Base-by-base conservation (phyloP, 1,139 yeast species). In the Wickerhamomyces sp. region DNA sequence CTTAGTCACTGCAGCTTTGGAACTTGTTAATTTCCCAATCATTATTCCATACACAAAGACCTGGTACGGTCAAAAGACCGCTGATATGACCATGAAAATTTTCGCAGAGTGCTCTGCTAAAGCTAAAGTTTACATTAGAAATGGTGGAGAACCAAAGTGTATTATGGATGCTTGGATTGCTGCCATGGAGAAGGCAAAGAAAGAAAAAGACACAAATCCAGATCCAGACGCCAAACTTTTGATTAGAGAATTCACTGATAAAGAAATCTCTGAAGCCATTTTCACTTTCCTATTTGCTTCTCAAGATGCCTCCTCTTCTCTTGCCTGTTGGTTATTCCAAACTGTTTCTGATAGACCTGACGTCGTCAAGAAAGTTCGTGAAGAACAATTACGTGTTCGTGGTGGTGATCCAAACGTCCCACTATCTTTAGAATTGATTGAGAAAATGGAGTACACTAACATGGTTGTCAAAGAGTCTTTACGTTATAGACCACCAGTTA, bases 241-340 rank as follows among this genome's bases (percentile, higher is more conserved):
- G 46, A 75, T 87, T 47, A 80, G 97, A 59, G 91, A 84, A 46
- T 91, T 91, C 66, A 64, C 91, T 44, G 79, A 89, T 66, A 81
- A 72, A 60, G 98, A 91, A 62, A 89, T 91, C 51, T 85, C 96
- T 23, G 97, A 91, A 67, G 95, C 95, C 37, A 77, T 91, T 47
- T 91, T 91, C 71, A 91, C 98, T 16, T 91, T 91, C 62, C 70
- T 91, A 60, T 91, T 91, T 62, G 98, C 98, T 19, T 84, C 96
- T 9, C 98, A 91, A 66, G 98, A 91, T 64, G 98, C 98, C 22
- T 84, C 96, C 7, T 87, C 96, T 4, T 86, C 96, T n/a, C 80
- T 94, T 51, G 94, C 96, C 45, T 89, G 97, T 62, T 91, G 98
- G 98, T 72, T 91, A 56, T 91, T 89, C 77, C 98, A 91, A 69